Percentiles rank a stretch among this genome's conserved stretches.
Evolutionary conservation across 352 stramenopile genomes (phyloP).

Genomic region (Pythium brachiatum): DNA sequence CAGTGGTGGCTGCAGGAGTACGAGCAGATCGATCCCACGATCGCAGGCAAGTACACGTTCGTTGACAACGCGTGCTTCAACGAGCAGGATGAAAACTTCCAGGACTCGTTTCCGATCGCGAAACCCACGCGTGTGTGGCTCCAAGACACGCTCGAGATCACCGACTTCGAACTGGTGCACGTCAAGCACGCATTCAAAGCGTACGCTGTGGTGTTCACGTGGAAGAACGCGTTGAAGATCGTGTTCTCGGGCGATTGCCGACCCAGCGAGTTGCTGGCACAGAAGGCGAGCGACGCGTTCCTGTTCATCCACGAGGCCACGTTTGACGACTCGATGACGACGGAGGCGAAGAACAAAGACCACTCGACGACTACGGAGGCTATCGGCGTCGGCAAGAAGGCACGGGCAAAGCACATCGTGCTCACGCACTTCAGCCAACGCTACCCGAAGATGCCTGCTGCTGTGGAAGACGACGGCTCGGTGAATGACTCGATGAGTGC

Average conservation of each 20-base stretch:
- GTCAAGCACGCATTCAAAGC: slow-evolving; percentile 90
- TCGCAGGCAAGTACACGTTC: slow-evolving; percentile 87
- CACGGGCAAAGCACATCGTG: slow-evolving; percentile 84
- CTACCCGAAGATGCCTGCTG: slow-evolving; percentile 73
- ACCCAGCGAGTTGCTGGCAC: slow-evolving; percentile 69
- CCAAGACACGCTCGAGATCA: slow-evolving; percentile 38
- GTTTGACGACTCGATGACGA: slow-evolving; percentile 93
- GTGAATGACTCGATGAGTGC: slow-evolving; percentile 41
- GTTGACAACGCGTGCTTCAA: slow-evolving; percentile 88
- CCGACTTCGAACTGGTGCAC: slow-evolving; percentile 56
- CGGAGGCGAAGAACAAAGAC: slow-evolving; percentile 92
- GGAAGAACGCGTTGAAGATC: slow-evolving; percentile 68
- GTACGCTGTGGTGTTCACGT: slow-evolving; percentile 88
- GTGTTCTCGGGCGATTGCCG: slow-evolving; percentile 95
- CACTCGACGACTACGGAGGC: slow-evolving; percentile 95
- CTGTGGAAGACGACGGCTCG: slow-evolving; percentile 24
- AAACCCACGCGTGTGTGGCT: slow-evolving; percentile 44
- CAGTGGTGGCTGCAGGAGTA: slow-evolving; percentile 93
- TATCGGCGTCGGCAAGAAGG: slow-evolving; percentile 67
- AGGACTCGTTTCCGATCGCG: slow-evolving; percentile 31
- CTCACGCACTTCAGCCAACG: slow-evolving; percentile 97
- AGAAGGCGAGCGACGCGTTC: slow-evolving; percentile 59
- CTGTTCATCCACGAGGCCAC: slow-evolving; percentile 98
- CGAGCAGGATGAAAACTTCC: slow-evolving; percentile 37
- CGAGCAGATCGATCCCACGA: slow-evolving; percentile 60